Base-by-base conservation (phyloP, 768 basidiomycete genomes). In the Pluteus cervinus region DNA sequence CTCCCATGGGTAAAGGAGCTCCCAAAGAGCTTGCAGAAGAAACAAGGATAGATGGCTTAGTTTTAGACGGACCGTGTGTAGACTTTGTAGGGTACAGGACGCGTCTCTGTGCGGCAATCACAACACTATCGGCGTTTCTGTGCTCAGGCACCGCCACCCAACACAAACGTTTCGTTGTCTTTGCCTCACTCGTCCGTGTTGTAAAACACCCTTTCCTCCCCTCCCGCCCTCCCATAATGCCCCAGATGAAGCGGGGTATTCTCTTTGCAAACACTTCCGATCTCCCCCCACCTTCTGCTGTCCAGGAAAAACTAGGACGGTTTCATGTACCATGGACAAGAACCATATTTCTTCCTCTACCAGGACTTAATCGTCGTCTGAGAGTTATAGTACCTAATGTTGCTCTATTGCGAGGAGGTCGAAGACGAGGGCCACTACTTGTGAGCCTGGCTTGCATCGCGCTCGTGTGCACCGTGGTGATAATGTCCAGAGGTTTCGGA, bases 1-100 rank as follows among this genome's bases (percentile, higher is more conserved):
- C 53, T 92, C 31, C 86, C 86, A 11, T 90, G 79, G 70, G 79
- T 81, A 34, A 88, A 84, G 54, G 83, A 81, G 51, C 59, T 90
- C 42, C 86, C 87, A 7, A 90, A 87, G 63, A 71, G 68, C 16
- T 50, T 86, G 43, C 82, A 86, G 64, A 79, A 75, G 66, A 90
- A 90, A 62, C 77, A 68, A 45, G 62, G 53, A 33, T 68, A 62
- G 45, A 39, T 38, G 32, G 36, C 14, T 23, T 28, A 28, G 9
- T 14, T 9, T 28, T 8, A 33, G 16, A 18, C 9, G 9, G 9
- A 28, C 9, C 14, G 26, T 9, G 9, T 28, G 26, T 28, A 14
- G 9, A 9, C 9, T 14, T 28, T 28, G 26, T 28, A 14, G 26
- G 26, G 9, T 28, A 28, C n/a, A n/a, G n/a, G n/a, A n/a, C n/a